A percentile compares a stretch with the other conserved stretches of the same genome.
Evolutionary conservation across 306 rosid genomes (phyloP).

Genomic region (Acacia crassicarpa): DNA sequence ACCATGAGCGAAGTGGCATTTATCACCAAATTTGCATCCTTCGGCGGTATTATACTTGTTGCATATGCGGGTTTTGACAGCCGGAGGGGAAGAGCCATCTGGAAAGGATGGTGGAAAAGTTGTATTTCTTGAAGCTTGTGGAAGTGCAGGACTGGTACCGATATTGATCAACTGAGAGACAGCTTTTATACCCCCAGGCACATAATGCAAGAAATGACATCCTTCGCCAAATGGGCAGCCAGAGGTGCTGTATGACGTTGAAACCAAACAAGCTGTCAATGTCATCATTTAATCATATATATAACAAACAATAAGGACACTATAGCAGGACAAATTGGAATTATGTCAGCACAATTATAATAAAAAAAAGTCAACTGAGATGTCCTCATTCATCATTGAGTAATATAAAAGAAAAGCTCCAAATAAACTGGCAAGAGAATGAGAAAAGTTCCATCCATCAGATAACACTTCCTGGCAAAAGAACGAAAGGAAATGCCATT

Average conservation of each 20-base stretch:
- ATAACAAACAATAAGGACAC: not conserved
- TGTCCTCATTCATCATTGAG: not conserved
- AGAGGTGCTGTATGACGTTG: slow-evolving; percentile 52
- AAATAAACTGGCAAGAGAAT: not conserved
- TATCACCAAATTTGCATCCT: slow-evolving; percentile 71
- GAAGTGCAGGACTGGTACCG: slow-evolving; percentile 38
- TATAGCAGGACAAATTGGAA: not conserved
- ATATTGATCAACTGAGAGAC: slow-evolving; percentile 53
- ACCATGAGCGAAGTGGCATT: slow-evolving; percentile 72
- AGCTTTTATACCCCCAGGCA: slow-evolving; percentile 68
- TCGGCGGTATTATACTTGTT: slow-evolving; percentile 61
- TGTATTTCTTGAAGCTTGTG: slow-evolving; percentile 47
- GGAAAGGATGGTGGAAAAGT: slow-evolving; percentile 52
- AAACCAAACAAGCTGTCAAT: not conserved
- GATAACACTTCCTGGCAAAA: not conserved
- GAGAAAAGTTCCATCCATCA: too few relatives aligned
- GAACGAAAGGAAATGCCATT: not conserved
- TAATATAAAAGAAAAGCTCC: not conserved
- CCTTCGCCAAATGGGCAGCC: slow-evolving; percentile 81
- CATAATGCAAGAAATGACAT: slow-evolving; percentile 67
- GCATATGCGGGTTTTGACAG: slow-evolving; percentile 65
- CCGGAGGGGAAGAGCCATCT: slow-evolving; percentile 61
- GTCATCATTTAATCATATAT: not conserved
- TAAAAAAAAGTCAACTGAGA: not conserved
- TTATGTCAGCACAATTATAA: not conserved